Evolutionary conservation across 2,329 filamentous ascomycete species (phyloP).

Genomic region (Hypomyces rosellus): DNA sequence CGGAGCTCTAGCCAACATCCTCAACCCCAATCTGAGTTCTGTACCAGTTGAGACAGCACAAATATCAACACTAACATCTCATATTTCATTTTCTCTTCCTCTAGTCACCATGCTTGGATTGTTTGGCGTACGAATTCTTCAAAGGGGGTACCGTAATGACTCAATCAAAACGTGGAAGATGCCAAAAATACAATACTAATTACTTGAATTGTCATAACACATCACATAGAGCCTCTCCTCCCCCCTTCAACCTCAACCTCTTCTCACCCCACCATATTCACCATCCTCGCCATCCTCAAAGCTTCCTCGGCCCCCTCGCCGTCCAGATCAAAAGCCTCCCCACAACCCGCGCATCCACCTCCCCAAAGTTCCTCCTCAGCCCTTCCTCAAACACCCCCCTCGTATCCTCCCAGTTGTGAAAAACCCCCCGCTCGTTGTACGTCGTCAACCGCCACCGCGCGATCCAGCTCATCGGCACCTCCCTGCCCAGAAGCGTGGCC

Average conservation of each 20-base stretch:
- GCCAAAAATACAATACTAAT: no score
- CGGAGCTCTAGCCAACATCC: no score
- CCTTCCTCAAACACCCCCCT: constrained; percentile 26
- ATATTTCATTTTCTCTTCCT: no score
- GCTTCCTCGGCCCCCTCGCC: constrained; percentile 23
- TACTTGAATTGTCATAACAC: no score
- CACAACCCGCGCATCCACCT: constrained; percentile 33
- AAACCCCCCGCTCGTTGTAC: constrained; percentile 31
- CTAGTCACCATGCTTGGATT: no score
- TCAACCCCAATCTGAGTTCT: no score
- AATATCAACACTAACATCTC: no score
- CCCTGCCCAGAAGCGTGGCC: constrained; percentile 18
- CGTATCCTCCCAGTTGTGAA: constrained; percentile 34
- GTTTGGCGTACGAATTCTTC: no score
- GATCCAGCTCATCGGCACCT: constrained; percentile 12
- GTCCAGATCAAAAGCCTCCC: constrained; percentile 33
- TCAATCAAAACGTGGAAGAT: no score
- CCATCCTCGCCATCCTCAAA: constrained; percentile 4
- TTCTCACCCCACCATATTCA: background rate
- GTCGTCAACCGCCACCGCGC: constrained; percentile 18
- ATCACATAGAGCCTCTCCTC: background rate
- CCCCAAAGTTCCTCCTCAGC: constrained; percentile 29
- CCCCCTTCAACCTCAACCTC: no score
- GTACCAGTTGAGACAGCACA: no score
- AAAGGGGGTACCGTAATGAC: no score